A percentile compares a stretch with the other conserved stretches of the same genome.
These are phyloP conservation scores for Boletus rex-veris DNA, from an alignment of 768 basidiomycete genomes.

Conservation along the genomic window DNA sequence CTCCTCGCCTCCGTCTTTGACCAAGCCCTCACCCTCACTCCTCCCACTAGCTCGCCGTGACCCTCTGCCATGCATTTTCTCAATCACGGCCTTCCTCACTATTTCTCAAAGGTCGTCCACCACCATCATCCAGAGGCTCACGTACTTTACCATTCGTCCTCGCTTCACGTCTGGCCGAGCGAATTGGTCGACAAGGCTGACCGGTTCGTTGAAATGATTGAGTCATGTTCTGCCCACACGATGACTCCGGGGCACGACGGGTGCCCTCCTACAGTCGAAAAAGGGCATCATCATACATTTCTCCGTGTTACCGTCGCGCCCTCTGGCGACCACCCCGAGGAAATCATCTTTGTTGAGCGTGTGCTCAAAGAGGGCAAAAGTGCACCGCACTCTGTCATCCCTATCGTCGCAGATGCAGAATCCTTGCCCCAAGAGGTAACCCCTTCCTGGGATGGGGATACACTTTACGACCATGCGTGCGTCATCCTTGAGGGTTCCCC, in stretches of 20 bases:
- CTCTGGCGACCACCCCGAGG: neutral
- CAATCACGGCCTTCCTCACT: neutral
- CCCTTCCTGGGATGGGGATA: neutral
- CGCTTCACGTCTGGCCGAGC: constrained; percentile 11
- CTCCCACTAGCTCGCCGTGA: neutral
- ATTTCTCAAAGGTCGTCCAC: constrained; percentile 10
- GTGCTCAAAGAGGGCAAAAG: neutral
- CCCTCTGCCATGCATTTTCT: neutral
- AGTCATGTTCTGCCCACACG: constrained; percentile 7
- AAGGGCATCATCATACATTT: constrained; percentile 6
- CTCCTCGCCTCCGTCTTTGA: neutral
- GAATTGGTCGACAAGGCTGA: neutral
- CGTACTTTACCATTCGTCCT: constrained; percentile 5
- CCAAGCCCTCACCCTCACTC: no score
- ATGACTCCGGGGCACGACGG: neutral
- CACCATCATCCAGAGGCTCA: neutral
- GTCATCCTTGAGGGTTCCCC: constrained; percentile 6
- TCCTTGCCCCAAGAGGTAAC: neutral
- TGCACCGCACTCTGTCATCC: constrained; percentile 5
- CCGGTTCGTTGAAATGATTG: constrained; percentile 8
- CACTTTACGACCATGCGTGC: constrained; percentile 12
- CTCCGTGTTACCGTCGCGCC: constrained; percentile 8
- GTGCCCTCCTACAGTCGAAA: neutral
- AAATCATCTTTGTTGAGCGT: constrained; percentile 10
- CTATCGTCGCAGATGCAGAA: neutral